Percentiles rank a stretch among this genome's conserved stretches.
These are phyloP conservation scores for Tetrapisispora nanseiensis DNA, from an alignment of 805 yeast species.

Conservation along the genomic window DNA sequence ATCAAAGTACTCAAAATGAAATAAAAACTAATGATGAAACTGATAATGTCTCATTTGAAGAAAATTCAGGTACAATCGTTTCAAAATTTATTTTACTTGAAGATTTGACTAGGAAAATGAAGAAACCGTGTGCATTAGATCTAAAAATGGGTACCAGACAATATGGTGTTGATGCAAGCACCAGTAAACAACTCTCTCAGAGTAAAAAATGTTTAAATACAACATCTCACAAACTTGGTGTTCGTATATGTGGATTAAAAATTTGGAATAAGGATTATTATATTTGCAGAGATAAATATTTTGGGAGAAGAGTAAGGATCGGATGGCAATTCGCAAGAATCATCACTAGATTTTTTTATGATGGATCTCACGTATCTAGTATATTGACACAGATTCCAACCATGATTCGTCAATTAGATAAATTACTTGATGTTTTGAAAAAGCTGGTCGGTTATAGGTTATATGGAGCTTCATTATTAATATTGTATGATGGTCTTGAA, in stretches of 20 bases:
- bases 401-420: constrained; percentile 49
- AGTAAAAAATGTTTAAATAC: constrained; percentile 70
- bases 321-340: constrained; percentile 74
- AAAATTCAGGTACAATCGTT: constrained; percentile 25
- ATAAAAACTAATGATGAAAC: background rate
- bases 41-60: constrained; percentile 19
- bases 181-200: constrained; percentile 67
- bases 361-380: constrained; percentile 52
- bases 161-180: constrained; percentile 86
- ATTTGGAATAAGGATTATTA: constrained; percentile 54
- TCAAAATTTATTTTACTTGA: constrained; percentile 73
- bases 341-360: constrained; percentile 67
- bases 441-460: constrained; percentile 67
- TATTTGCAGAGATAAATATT: constrained; percentile 79
- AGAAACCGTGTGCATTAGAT: constrained; percentile 83
- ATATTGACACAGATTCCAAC: constrained; percentile 58
- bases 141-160: constrained; percentile 98
- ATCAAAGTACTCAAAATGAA: background rate
- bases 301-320: constrained; percentile 65
- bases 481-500: constrained; percentile 72
- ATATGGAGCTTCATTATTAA: constrained; percentile 80
- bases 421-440: constrained; percentile 45
- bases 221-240: constrained; percentile 76
- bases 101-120: constrained; percentile 78
- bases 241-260: constrained; percentile 91